phyloP scores from a whole-genome alignment of 2,329 filamentous ascomycete genomes.

The Aspergillus floridensis region DNA sequence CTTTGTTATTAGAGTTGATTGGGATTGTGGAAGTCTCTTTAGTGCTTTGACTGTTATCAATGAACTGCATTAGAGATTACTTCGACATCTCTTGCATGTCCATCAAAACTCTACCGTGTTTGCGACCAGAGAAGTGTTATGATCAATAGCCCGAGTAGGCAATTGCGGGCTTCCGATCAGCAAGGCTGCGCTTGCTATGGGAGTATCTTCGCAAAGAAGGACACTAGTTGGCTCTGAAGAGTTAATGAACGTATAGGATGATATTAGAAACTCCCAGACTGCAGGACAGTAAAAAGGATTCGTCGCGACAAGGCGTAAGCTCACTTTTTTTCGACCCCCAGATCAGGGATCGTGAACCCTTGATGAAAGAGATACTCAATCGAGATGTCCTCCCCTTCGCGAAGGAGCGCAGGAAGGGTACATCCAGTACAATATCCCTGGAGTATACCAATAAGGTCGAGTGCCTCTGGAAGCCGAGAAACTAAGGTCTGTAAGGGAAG shows the following conservation, averaged over 20 bases:
- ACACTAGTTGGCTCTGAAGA: neutral
- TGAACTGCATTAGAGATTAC: neutral
- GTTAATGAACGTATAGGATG: too few relatives aligned
- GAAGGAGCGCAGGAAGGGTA: neutral
- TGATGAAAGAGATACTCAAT: neutral
- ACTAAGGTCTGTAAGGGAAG: neutral
- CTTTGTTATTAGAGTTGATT: neutral
- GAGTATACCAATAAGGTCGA: neutral
- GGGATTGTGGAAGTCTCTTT: neutral
- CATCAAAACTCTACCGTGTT: neutral
- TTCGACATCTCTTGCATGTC: neutral
- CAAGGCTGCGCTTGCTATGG: neutral
- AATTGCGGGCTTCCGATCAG: neutral
- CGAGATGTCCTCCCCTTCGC: too few relatives aligned
- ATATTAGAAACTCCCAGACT: too few relatives aligned
- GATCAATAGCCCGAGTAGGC: neutral
- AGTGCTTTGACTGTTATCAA: neutral
- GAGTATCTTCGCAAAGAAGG: neutral
- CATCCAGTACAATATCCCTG: neutral
- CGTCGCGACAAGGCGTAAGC: neutral
- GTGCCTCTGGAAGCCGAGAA: neutral
- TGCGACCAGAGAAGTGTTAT: neutral
- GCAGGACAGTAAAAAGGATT: neutral
- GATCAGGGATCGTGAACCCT: conserved; percentile 1
- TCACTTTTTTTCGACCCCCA: too few relatives aligned